Conservation (phyloP, 257 asterid genomes). For the Agastache rugosa region DNA sequence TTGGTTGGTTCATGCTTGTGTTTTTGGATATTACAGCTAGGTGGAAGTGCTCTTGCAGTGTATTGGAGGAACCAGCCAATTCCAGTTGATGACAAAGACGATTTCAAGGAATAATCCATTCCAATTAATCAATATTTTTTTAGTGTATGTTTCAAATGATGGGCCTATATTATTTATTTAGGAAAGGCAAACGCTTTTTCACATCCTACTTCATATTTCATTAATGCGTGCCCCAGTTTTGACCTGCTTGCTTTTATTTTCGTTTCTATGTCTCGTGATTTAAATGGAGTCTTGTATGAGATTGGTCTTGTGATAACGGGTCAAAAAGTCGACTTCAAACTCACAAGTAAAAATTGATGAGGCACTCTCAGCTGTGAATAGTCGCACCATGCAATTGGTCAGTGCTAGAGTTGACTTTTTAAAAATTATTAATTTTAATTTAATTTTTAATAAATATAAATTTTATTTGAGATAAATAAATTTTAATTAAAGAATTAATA, state of each 20-base stretch:
- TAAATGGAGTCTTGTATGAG: too few species aligned
- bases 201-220: background rate
- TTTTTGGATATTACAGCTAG: conserved; percentile 59
- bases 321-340: too few species aligned
- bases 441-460: too few species aligned
- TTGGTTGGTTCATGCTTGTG: background rate
- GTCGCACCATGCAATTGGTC: too few species aligned
- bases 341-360: too few species aligned
- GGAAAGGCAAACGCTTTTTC: background rate
- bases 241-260: background rate
- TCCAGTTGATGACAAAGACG: conserved; percentile 89
- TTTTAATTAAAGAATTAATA: too few species aligned
- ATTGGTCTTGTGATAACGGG: too few species aligned
- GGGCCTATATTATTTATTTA: background rate
- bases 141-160: too few species aligned
- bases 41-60: conserved; percentile 96
- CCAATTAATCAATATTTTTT: background rate
- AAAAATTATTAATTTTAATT: too few species aligned
- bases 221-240: background rate
- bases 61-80: conserved; percentile 91
- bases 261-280: background rate
- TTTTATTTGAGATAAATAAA: too few species aligned
- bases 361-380: too few species aligned
- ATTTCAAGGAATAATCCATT: conserved; percentile 72
- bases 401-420: too few species aligned